Evolutionary conservation across 2,329 filamentous ascomycete species (phyloP).

Genomic region (Chrysosporium queenslandicum): DNA sequence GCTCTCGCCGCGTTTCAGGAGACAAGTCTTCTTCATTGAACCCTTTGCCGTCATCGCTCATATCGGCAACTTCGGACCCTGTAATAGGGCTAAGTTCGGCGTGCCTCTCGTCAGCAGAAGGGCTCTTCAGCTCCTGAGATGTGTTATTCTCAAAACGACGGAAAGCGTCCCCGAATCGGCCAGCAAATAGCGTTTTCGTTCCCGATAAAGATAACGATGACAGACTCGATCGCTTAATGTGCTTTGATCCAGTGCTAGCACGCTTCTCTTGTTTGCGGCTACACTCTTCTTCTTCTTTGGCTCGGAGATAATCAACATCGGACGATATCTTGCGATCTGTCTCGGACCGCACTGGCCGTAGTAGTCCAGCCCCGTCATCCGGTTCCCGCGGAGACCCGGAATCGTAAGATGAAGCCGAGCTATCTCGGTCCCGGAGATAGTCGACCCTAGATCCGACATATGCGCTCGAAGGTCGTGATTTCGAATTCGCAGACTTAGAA

Average conservation of each 20-base stretch:
- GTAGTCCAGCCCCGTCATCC: constrained; percentile 29
- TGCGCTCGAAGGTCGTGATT: constrained; percentile 67
- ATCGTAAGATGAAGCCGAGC: constrained; percentile 37
- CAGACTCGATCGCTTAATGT: constrained; percentile 63
- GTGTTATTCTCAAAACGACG: constrained; percentile 65
- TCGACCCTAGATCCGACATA: constrained; percentile 76
- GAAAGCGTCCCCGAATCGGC: constrained; percentile 88
- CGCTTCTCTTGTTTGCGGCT: constrained; percentile 49
- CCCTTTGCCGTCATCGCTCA: constrained; percentile 56
- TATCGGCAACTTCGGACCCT: constrained; percentile 63
- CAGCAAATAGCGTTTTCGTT: constrained; percentile 72
- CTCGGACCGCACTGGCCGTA: constrained; percentile 30
- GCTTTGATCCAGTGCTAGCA: constrained; percentile 49
- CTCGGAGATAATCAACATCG: constrained; percentile 72
- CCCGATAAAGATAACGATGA: constrained; percentile 57
- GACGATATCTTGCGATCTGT: constrained; percentile 53
- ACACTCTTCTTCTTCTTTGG: constrained; percentile 56
- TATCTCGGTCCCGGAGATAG: constrained; percentile 68
- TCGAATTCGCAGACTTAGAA: constrained; percentile 55
- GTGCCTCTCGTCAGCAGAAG: constrained; percentile 39
- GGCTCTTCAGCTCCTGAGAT: constrained; percentile 25
- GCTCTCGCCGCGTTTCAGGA: constrained; percentile 79
- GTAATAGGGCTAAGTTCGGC: constrained; percentile 56
- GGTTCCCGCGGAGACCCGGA: constrained; percentile 22
- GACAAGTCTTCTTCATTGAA: constrained; percentile 58